phyloP scores from a whole-genome alignment of 2,329 filamentous ascomycete genomes.

The Claviceps fusiformis region DNA sequence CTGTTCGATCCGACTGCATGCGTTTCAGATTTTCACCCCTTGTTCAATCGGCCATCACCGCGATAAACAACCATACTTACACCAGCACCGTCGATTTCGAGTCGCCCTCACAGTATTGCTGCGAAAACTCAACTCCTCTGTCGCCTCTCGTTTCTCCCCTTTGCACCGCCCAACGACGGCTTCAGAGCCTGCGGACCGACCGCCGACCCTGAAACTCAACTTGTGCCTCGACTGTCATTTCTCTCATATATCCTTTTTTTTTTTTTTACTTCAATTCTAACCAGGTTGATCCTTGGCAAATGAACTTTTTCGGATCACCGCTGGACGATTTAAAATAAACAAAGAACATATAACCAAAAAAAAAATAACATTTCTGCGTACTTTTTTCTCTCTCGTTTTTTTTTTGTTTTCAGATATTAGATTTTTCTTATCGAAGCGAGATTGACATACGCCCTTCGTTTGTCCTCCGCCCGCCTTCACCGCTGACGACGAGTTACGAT shows the following conservation, averaged over 20 bases:
- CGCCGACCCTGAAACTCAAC: not conserved
- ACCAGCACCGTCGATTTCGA: not conserved
- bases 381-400: too few species aligned
- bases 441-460: not conserved
- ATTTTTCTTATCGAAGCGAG: not conserved
- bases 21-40: constrained; percentile 4
- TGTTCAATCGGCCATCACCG: not conserved
- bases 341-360: not conserved
- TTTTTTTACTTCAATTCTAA: constrained; percentile 7
- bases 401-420: too few species aligned
- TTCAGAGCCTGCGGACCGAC: not conserved
- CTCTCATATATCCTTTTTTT: constrained; percentile 6
- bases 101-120: not conserved
- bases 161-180: not conserved
- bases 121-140: not conserved
- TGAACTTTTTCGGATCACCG: constrained; percentile 8
- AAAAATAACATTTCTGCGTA: not conserved
- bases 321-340: constrained; percentile 2
- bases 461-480: not conserved
- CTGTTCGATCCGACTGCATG: not conserved
- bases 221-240: constrained; percentile 5
- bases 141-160: not conserved
- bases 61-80: not conserved
- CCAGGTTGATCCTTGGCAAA: constrained; percentile 45
- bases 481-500: too few species aligned